Percentiles rank a stretch among this genome's conserved stretches.
Evolutionary conservation across 2,329 filamentous ascomycete species (phyloP).

Genomic region (Apiospora rasikravindrae): DNA sequence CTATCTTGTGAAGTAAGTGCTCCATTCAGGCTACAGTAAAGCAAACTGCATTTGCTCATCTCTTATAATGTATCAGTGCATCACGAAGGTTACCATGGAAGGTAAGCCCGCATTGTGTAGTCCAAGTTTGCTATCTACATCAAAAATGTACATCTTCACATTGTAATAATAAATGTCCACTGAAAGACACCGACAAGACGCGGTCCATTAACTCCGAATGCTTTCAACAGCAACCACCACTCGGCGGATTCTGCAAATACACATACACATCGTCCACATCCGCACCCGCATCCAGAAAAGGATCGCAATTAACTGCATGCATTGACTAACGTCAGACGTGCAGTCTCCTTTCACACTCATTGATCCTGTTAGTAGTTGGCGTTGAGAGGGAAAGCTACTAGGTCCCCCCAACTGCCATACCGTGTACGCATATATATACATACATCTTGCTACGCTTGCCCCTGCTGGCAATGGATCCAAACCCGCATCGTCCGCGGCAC

Average conservation of each 20-base stretch:
- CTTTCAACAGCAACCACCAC: neutral
- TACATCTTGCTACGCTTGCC: neutral
- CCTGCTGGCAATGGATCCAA: slow-evolving; percentile 18
- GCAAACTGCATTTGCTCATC: neutral
- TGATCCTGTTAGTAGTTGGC: neutral
- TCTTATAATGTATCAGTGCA: too few relatives aligned
- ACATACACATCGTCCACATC: neutral
- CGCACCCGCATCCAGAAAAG: neutral
- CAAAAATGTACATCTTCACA: neutral
- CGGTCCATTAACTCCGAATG: neutral
- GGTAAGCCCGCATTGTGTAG: neutral
- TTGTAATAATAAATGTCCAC: neutral
- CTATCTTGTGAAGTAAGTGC: too few relatives aligned
- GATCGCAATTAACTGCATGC: neutral
- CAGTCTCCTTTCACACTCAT: neutral
- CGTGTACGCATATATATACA: neutral
- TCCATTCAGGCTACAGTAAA: neutral
- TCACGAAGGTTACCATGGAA: neutral
- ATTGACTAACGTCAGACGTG: neutral
- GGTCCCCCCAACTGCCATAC: neutral
- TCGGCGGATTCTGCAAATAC: slow-evolving; percentile 11
- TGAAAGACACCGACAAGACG: neutral
- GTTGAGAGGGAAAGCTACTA: neutral
- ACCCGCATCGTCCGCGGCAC: slow-evolving; percentile 22
- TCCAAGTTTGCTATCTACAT: neutral